Evolutionary conservation across 164 flowering plant genomes (phyloP).

Genomic region (Buxus sempervirens): DNA sequence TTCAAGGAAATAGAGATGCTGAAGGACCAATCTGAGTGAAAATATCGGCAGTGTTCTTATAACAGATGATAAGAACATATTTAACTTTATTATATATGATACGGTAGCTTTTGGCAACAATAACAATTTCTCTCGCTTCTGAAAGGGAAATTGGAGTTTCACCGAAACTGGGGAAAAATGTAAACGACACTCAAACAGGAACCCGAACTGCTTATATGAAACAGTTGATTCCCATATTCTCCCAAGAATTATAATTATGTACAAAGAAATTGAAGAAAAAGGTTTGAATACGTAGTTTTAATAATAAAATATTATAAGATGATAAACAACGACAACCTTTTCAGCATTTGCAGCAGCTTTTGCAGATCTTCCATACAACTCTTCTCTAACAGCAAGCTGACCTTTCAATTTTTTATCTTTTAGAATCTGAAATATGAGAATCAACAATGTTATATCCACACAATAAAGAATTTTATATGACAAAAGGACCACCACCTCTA

Average conservation of each 20-base stretch:
- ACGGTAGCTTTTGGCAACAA: too few relatives aligned
- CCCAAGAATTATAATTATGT: too few relatives aligned
- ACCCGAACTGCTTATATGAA: too few relatives aligned
- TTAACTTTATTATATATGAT: too few relatives aligned
- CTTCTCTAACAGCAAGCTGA: conserved; percentile 71
- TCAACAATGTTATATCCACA: not conserved
- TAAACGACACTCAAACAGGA: too few relatives aligned
- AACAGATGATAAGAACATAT: too few relatives aligned
- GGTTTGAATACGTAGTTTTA: too few relatives aligned
- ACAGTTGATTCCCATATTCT: too few relatives aligned
- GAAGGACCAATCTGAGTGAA: not conserved
- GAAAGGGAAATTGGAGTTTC: too few relatives aligned
- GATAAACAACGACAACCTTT: conserved; percentile 44
- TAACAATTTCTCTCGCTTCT: too few relatives aligned
- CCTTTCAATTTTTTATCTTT: conserved; percentile 82
- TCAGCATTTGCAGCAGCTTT: conserved; percentile 80
- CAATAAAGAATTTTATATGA: not conserved
- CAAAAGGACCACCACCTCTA: not conserved
- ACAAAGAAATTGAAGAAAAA: too few relatives aligned
- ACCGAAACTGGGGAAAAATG: too few relatives aligned
- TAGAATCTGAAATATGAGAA: conserved; percentile 40
- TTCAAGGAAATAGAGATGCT: not conserved
- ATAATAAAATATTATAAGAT: not conserved
- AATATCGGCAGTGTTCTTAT: not conserved
- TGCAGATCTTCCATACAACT: conserved; percentile 70